These are phyloP conservation scores for Paecilomyces formosus DNA, from an alignment of 2,329 filamentous ascomycete genomes.

Conservation along the genomic window DNA sequence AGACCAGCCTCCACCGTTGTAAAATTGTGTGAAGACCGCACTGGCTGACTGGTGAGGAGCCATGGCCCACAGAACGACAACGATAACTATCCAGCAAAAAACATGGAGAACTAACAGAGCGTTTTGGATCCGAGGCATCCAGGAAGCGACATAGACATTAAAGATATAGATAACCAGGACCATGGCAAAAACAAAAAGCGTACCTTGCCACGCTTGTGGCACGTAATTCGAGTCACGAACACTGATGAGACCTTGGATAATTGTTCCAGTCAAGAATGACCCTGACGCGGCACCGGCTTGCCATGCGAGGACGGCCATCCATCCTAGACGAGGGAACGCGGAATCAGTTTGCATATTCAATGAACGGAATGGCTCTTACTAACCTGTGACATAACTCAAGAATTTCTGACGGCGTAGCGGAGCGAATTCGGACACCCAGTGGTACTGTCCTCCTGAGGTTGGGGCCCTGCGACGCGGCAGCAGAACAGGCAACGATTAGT, in stretches of 20 bases:
- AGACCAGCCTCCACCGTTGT: conserved; percentile 32
- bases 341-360: neutral
- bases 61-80: conserved; percentile 25
- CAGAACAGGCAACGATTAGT: neutral
- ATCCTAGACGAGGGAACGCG: conserved; percentile 22
- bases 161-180: conserved; percentile 35
- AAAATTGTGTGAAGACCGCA: conserved; percentile 30
- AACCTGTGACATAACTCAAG: conserved; percentile 47
- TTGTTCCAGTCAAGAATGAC: conserved; percentile 40
- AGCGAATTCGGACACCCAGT: conserved; percentile 51
- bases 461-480: conserved; percentile 34
- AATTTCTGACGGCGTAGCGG: conserved; percentile 43
- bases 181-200: conserved; percentile 41
- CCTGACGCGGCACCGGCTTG: conserved; percentile 43
- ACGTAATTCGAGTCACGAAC: conserved; percentile 36
- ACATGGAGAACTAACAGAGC: conserved; percentile 30
- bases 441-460: conserved; percentile 52
- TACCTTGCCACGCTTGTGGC: conserved; percentile 41
- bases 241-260: conserved; percentile 40
- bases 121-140: conserved; percentile 32
- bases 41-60: conserved; percentile 19
- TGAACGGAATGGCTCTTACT: neutral
- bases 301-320: conserved; percentile 45
- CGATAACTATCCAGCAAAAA: conserved; percentile 27
- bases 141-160: conserved; percentile 28